Evolutionary conservation across 768 basidiomycete species (phyloP).

Genomic region (Lanmaoa pseudosensibilis): DNA sequence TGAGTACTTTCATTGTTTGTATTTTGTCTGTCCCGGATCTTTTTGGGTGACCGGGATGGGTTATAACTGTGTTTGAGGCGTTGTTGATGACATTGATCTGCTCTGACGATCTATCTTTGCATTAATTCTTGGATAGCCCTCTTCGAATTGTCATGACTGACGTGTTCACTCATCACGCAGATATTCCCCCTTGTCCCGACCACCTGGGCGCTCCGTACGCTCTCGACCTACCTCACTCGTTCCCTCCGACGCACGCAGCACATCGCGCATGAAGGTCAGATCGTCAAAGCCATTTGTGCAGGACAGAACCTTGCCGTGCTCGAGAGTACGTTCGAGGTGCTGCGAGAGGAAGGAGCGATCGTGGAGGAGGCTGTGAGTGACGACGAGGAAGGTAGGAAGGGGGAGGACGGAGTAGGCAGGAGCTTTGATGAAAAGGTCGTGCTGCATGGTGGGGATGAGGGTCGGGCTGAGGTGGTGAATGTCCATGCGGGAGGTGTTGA

Average conservation of each 20-base stretch:
- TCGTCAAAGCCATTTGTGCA: constrained; percentile 74
- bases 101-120: background rate
- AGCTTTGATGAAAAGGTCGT: constrained; percentile 48
- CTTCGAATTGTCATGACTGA: background rate
- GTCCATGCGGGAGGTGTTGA: constrained; percentile 17
- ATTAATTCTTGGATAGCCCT: background rate
- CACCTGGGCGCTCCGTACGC: constrained; percentile 69
- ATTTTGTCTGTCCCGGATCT: background rate
- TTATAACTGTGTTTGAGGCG: background rate
- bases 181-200: constrained; percentile 66
- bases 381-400: constrained; percentile 35
- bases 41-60: background rate
- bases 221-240: constrained; percentile 77
- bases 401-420: constrained; percentile 15
- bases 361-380: constrained; percentile 61
- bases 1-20: constrained; percentile 37
- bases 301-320: constrained; percentile 79
- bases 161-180: constrained; percentile 33
- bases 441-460: constrained; percentile 18
- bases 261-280: constrained; percentile 63
- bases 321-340: constrained; percentile 55
- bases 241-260: constrained; percentile 79
- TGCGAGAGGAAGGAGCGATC: constrained; percentile 64
- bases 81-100: background rate
- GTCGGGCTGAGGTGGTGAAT: constrained; percentile 11